These are phyloP conservation scores for Cornus florida DNA, from an alignment of 148 eudicot genomes.

Conservation along the genomic window DNA sequence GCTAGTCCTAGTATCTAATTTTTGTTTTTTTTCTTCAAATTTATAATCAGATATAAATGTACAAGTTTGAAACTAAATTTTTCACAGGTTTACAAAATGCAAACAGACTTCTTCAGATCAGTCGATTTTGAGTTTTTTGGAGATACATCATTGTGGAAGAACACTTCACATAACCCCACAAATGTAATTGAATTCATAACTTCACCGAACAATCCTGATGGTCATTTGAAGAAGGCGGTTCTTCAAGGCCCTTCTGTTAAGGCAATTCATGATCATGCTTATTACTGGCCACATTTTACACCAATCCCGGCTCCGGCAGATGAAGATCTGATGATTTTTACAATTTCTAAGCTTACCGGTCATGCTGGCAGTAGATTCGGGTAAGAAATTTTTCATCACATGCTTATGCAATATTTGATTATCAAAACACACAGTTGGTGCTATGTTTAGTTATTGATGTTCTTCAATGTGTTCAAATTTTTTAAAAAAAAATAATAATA, in stretches of 20 bases:
- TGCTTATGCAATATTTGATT: neutral
- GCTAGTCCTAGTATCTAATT: constrained; percentile 20
- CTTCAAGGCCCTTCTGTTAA: constrained; percentile 33
- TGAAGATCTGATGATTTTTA: constrained; percentile 60
- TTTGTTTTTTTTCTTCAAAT: neutral
- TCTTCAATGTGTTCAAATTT: neutral
- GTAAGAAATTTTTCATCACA: constrained; percentile 16
- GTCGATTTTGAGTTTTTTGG: constrained; percentile 43
- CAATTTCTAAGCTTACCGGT: constrained; percentile 60
- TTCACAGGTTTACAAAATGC: constrained; percentile 43
- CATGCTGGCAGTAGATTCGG: constrained; percentile 73
- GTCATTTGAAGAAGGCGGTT: constrained; percentile 36
- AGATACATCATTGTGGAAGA: constrained; percentile 48
- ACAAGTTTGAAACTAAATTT: neutral
- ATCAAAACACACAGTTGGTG: no score
- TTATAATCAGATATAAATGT: no score
- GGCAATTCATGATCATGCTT: constrained; percentile 49
- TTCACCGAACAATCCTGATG: constrained; percentile 61
- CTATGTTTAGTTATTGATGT: neutral
- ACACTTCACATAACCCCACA: constrained; percentile 15
- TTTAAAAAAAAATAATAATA: no score
- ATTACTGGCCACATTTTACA: constrained; percentile 68
- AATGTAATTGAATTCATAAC: constrained; percentile 56
- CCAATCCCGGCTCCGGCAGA: constrained; percentile 44
- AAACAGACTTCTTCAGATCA: constrained; percentile 48